Conservation (phyloP, 2,329 filamentous ascomycete species). For the Leptosphaerulina australis region DNA sequence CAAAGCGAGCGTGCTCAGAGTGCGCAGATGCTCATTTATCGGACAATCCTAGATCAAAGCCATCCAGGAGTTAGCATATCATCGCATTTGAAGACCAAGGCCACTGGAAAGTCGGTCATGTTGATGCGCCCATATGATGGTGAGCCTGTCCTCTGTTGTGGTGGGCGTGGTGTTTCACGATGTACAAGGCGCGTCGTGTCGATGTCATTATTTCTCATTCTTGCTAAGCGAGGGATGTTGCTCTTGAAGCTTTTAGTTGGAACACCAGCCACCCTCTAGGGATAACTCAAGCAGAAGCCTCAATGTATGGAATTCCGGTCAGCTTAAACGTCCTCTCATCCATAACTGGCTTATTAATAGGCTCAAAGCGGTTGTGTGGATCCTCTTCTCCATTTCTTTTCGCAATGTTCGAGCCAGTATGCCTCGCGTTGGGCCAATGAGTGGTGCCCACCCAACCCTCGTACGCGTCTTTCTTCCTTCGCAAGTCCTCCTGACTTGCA, state of each 20-base stretch:
- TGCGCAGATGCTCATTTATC: too few species aligned
- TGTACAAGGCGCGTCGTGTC: not conserved
- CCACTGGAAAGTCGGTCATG: too few species aligned
- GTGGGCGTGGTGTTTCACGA: not conserved
- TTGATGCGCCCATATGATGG: not conserved
- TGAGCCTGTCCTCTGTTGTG: not conserved
- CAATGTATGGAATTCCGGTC: slow-evolving; percentile 57
- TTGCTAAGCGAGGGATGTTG: not conserved
- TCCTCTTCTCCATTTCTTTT: slow-evolving; percentile 41
- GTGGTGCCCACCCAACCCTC: slow-evolving; percentile 42
- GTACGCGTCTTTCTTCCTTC: slow-evolving; percentile 42
- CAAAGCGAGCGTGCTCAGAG: too few species aligned
- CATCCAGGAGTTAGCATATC: too few species aligned
- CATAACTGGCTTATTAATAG: slow-evolving; percentile 50
- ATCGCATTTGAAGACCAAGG: too few species aligned
- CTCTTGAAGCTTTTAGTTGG: not conserved
- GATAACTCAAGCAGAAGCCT: slow-evolving; percentile 9
- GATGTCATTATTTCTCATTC: not conserved
- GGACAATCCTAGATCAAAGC: too few species aligned
- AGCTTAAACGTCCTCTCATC: slow-evolving; percentile 53
- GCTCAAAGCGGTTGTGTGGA: slow-evolving; percentile 47
- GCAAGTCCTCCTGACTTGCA: slow-evolving; percentile 43
- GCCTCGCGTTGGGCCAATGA: slow-evolving; percentile 46
- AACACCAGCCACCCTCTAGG: not conserved
- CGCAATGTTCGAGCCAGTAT: slow-evolving; percentile 42